Percentiles rank a stretch among this genome's conserved stretches.
Conservation (phyloP, 140 eudicot genomes). For the Eryngium alpinum region DNA sequence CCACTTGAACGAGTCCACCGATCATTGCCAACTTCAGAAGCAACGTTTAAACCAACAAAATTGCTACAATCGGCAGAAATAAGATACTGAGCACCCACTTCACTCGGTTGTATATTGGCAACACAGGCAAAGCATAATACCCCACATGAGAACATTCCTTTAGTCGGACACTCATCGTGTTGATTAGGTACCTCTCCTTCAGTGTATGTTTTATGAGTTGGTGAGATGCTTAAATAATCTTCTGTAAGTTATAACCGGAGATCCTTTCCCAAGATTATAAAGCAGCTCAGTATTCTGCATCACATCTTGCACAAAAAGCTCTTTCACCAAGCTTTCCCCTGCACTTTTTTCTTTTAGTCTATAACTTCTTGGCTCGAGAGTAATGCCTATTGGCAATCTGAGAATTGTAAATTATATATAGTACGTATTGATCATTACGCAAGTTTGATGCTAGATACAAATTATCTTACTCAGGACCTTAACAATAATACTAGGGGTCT, state of each 20-base stretch:
- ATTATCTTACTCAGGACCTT: no score
- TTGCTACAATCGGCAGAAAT: constrained; percentile 58
- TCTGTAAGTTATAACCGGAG: neutral
- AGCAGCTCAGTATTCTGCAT: constrained; percentile 58
- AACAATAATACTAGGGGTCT: no score
- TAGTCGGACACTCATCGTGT: constrained; percentile 38
- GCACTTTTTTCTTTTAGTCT: constrained; percentile 73
- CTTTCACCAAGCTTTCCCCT: constrained; percentile 71
- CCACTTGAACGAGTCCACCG: constrained; percentile 23
- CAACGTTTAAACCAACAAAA: constrained; percentile 32
- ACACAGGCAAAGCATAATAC: constrained; percentile 77
- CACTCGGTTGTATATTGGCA: constrained; percentile 75
- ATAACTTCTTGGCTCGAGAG: constrained; percentile 75
- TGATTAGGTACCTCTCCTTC: constrained; percentile 24
- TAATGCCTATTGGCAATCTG: constrained; percentile 52
- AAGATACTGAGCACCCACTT: constrained; percentile 56
- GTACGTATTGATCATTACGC: neutral
- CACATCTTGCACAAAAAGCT: constrained; percentile 64
- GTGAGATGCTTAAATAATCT: neutral
- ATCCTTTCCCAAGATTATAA: constrained; percentile 13
- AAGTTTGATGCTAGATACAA: no score
- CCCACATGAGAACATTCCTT: constrained; percentile 85
- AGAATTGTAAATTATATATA: constrained; percentile 4
- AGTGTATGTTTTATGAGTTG: constrained; percentile 11
- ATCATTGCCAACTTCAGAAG: constrained; percentile 25